Base-by-base conservation (phyloP, 2,329 filamentous ascomycete species). In the Hymenoscyphus repandus region DNA sequence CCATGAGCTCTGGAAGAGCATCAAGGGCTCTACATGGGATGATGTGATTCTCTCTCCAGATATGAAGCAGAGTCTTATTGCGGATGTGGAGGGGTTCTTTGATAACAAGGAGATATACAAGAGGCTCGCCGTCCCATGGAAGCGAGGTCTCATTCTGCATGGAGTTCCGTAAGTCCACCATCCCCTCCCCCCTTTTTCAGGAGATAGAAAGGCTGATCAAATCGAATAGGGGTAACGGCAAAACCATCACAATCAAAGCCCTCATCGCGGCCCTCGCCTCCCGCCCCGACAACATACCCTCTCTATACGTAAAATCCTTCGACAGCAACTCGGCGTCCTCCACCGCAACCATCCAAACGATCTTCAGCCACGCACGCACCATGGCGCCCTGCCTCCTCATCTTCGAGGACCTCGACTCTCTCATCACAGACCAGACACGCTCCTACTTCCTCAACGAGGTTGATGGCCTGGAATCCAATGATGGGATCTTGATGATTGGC, bases 401-500 rank as follows among this genome's bases (percentile, higher is more conserved):
- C 37, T 85, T 88, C 51, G 85, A 88, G 64, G 85, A 88, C 56
- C 74, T 88, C 5, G 85, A 88, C 63, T 82, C 78, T 7, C 75
- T 88, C 32, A 77, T 88, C 40, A 74, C 73, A 10, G 77, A 83
- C 48, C 56, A 63, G 1, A 79, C 84, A 12, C 74, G 84, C 27
- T 81, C 76, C 47, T 88, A 86, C 70, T 88, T 88, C 68, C 72
- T 88, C 43, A 88, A 88, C 62, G 83, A 88, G 65, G 79, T 88
- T 2, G 85, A 88, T 55, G 85, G 85, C 0, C 76, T 88, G 10
- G 78, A 80, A 58, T 77, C 74, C 55, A 88, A 88, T 56, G 80
- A 88, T 56, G 85, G 85, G 10, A 86, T 88, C 45, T 77, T 87
- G 58, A 85, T 88, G 69, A 72, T 86, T 15, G 82, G 79, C 18